Evolutionary conservation across 805 yeast genomes (phyloP).

Genomic region (Ogataea saltuana): DNA sequence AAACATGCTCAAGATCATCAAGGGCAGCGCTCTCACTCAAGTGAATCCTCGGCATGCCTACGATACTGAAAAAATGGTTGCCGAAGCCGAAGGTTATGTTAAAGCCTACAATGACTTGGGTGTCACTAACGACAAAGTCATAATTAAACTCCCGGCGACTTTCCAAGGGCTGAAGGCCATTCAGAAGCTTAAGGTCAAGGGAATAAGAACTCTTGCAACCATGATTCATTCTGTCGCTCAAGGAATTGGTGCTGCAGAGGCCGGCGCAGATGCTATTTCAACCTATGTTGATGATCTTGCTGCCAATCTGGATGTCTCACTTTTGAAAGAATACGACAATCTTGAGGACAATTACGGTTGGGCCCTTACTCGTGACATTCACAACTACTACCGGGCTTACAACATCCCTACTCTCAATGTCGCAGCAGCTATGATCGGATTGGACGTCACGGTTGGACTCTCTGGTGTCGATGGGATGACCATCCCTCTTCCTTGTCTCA

Average conservation of each 20-base stretch:
- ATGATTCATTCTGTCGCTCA: constrained; percentile 39
- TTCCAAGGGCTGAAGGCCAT: constrained; percentile 36
- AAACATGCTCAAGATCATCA: constrained; percentile 20
- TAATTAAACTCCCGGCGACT: constrained; percentile 38
- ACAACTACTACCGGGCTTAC: constrained; percentile 36
- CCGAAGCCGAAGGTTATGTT: constrained; percentile 30
- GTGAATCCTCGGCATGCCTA: constrained; percentile 27
- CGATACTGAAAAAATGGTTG: constrained; percentile 27
- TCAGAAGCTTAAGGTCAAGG: constrained; percentile 20
- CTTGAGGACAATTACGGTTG: constrained; percentile 35
- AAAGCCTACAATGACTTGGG: constrained; percentile 35
- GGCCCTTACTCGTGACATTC: constrained; percentile 30
- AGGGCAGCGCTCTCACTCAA: constrained; percentile 30
- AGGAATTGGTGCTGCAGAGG: constrained; percentile 39
- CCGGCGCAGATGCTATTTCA: constrained; percentile 35
- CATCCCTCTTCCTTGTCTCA: constrained; percentile 30
- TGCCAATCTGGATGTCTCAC: constrained; percentile 31
- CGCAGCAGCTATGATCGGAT: constrained; percentile 37
- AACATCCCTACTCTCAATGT: constrained; percentile 29
- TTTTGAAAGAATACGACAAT: constrained; percentile 17
- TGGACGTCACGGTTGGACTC: constrained; percentile 30
- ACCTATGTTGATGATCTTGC: constrained; percentile 37
- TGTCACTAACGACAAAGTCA: constrained; percentile 30
- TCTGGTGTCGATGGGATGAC: constrained; percentile 40
- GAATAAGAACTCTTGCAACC: constrained; percentile 35